Evolutionary conservation across 495 filamentous ascomycete species (phyloP).

Genomic region (Penicillium odoratum): DNA sequence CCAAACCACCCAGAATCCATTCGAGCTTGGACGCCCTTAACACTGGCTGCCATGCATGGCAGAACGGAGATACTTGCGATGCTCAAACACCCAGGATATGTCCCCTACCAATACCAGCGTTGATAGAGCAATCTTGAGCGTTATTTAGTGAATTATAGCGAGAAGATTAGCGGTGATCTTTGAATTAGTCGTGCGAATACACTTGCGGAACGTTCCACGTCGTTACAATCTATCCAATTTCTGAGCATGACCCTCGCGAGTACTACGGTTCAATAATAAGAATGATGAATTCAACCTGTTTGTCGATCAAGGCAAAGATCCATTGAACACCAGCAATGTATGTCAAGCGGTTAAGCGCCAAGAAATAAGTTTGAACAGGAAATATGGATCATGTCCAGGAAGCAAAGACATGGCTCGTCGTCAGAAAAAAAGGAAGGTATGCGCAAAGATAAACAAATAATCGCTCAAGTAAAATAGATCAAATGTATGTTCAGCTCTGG

Average conservation of each 20-base stretch:
- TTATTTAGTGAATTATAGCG: background rate
- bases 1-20: constrained; percentile 7
- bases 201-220: background rate
- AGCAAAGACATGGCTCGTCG: constrained; percentile 1
- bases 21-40: constrained; percentile 9
- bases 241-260: background rate
- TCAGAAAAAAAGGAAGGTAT: background rate
- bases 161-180: background rate
- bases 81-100: background rate
- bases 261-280: no score
- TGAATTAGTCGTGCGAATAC: background rate
- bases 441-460: background rate
- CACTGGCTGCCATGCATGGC: background rate
- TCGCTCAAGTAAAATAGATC: background rate
- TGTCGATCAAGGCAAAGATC: background rate
- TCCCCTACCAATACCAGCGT: background rate
- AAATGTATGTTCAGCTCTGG: constrained; percentile 19
- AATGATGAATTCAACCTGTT: background rate
- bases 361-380: background rate
- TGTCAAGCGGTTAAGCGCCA: background rate
- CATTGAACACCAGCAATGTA: background rate
- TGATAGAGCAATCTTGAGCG: background rate
- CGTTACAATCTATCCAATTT: background rate
- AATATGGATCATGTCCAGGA: background rate
- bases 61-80: constrained; percentile 8